Base-by-base conservation (phyloP, 176 grass and related monocot species). In the Carex kokanica region DNA sequence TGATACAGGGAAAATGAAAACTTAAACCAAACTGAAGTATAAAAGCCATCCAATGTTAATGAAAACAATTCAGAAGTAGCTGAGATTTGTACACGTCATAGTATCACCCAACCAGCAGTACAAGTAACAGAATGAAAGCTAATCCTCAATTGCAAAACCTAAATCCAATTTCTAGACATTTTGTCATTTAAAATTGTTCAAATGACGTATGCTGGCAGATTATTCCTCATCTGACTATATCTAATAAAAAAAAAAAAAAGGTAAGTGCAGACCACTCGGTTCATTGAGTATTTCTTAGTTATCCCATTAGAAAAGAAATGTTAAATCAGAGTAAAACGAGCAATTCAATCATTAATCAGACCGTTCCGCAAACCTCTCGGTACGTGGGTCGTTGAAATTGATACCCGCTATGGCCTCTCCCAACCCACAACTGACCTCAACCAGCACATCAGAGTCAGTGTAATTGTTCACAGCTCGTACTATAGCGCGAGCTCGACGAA, bases 401-500 rank as follows among this genome's bases (percentile, higher is more conserved):
- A 94, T 88, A n/a, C 93, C 93, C 5, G 83, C 86, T 86, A 95
- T 95, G 81, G 93, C 93, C 78, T 95, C 88, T 2, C 93, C 93
- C 29, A 95, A 87, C 14, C 88, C 86, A 11, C 40, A 45, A 87
- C 93, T 95, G 17, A 92, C 84, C 58, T 95, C 90, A 0, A 86
- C 93, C 1, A 95, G 86, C 36, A 95, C 79, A 5, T 87, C 69
- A 41, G 92, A 84, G 62, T 94, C 92, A 69, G 74, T 92, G 90
- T 94, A 94, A 80, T 92, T 83, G 17, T 84, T 90, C 67, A 90
- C 90, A 7, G 92, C 92, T 83, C 78, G 92, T 15, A 94, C 92
- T 57, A 94, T 94, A 36, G 92, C 92, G 27, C 89, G 87, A 2
- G 89, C 92, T 8, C 85, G 72, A 13, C 83, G 80, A 1, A 85